These are phyloP conservation scores for Cardiospermum halicacabum DNA, from an alignment of 345 rosid genomes.

Conservation along the genomic window DNA sequence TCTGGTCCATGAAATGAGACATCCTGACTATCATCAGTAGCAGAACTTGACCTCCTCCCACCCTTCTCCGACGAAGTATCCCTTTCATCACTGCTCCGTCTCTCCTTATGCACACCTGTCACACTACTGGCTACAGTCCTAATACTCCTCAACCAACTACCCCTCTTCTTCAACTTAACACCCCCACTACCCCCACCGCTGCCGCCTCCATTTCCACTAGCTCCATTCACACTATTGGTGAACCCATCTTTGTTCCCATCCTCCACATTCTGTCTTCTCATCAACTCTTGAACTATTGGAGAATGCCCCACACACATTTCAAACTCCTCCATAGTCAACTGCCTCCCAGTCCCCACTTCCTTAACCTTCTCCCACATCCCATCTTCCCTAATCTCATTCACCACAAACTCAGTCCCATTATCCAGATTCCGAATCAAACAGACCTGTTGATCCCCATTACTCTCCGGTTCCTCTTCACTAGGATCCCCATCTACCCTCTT, in stretches of 20 bases:
- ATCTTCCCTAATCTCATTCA: constrained; percentile 77
- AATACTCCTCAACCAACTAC: constrained; percentile 74
- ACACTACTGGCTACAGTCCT: constrained; percentile 68
- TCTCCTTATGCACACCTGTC: constrained; percentile 63
- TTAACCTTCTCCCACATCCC: constrained; percentile 74
- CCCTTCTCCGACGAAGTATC: constrained; percentile 89
- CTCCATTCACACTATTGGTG: no score
- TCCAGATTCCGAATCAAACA: constrained; percentile 85
- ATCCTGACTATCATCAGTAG: constrained; percentile 93
- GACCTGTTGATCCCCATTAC: constrained; percentile 33
- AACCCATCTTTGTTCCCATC: constrained; percentile 46
- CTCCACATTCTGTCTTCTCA: constrained; percentile 93
- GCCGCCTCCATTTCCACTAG: constrained; percentile 29
- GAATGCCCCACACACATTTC: constrained; percentile 88
- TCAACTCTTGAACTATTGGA: constrained; percentile 87
- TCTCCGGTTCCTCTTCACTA: constrained; percentile 25
- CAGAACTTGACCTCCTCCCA: constrained; percentile 90
- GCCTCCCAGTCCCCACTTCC: constrained; percentile 86
- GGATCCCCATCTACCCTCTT: constrained; percentile 27
- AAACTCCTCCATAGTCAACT: constrained; percentile 94
- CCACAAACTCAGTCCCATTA: constrained; percentile 81
- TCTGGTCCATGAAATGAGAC: constrained; percentile 80
- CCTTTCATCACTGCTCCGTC: constrained; percentile 84
- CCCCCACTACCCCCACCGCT: constrained; percentile 27
- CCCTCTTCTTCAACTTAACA: constrained; percentile 65